Evolutionary conservation across 2,329 filamentous ascomycete genomes (phyloP).

Genomic region (Arthrobotrys iridis): DNA sequence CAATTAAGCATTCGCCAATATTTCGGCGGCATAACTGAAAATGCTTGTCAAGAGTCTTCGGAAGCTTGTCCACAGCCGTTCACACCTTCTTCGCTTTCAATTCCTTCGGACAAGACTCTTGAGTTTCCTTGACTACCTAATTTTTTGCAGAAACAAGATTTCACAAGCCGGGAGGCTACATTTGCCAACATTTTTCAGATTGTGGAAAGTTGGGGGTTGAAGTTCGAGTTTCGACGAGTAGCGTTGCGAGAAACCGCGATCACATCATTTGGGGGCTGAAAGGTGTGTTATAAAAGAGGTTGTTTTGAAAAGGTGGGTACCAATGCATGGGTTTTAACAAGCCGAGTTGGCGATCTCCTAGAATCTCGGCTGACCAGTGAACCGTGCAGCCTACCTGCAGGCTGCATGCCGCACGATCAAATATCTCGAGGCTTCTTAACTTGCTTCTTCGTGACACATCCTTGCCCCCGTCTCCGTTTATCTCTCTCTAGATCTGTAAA

Average conservation of each 20-base stretch:
- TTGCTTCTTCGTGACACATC: conserved; percentile 1
- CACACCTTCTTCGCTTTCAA: not conserved
- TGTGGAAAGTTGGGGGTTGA: conserved; percentile 2
- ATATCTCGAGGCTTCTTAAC: not conserved
- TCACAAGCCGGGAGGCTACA: conserved; percentile 18
- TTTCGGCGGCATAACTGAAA: not conserved
- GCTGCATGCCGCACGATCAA: conserved; percentile 23
- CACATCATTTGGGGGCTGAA: conserved; percentile 36
- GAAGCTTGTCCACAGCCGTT: conserved; percentile 23
- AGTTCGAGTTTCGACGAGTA: conserved; percentile 2
- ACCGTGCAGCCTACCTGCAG: conserved; percentile 1
- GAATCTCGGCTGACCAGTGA: conserved; percentile 22
- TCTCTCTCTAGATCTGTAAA: not conserved
- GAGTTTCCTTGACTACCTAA: conserved; percentile 2
- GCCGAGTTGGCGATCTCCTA: conserved; percentile 8
- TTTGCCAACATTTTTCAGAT: conserved; percentile 11
- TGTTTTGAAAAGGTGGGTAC: not conserved
- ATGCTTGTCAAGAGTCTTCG: not conserved
- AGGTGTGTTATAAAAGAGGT: conserved; percentile 8
- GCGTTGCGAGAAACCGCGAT: conserved; percentile 12
- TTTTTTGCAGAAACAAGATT: conserved; percentile 1
- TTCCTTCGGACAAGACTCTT: conserved; percentile 24
- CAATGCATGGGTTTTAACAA: conserved; percentile 8
- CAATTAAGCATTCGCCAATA: conserved; percentile 53
- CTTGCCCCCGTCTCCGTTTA: not conserved